phyloP scores from a whole-genome alignment of 2,329 filamentous ascomycete species.

The Scorias spongiosa region DNA sequence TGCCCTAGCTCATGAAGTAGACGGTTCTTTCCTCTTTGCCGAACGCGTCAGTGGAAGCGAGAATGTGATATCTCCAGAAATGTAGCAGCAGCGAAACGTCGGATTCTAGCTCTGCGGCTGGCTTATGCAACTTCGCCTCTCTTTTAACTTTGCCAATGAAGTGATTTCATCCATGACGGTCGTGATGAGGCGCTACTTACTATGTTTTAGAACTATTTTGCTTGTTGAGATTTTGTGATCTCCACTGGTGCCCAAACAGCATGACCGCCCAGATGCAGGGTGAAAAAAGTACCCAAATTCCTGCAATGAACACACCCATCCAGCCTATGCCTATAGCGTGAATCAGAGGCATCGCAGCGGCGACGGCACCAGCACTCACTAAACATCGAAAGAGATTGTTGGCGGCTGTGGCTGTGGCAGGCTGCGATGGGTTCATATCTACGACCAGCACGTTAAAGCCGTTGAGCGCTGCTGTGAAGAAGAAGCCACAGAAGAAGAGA shows the following conservation, averaged over 20 bases:
- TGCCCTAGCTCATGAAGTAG: no score
- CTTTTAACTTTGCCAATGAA: no score
- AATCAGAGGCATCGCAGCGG: conserved; percentile 25
- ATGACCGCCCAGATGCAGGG: conserved; percentile 9
- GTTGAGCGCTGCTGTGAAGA: conserved; percentile 27
- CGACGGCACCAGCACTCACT: conserved; percentile 27
- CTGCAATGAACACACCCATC: conserved; percentile 25
- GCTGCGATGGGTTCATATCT: conserved; percentile 27
- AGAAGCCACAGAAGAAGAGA: conserved; percentile 19
- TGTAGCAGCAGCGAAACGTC: no score
- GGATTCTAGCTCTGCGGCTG: no score
- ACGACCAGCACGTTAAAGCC: conserved; percentile 32
- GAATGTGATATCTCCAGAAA: no score
- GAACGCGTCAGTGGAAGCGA: no score
- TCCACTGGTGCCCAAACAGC: conserved; percentile 14
- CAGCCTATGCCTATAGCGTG: conserved; percentile 25
- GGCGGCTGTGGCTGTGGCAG: conserved; percentile 28
- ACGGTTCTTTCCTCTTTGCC: no score
- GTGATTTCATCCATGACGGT: no score
- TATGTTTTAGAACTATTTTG: no score
- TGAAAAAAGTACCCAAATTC: conserved; percentile 9
- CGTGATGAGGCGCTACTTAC: no score
- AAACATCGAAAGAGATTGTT: conserved; percentile 30
- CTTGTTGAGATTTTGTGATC: conserved; percentile 1
- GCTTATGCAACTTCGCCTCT: no score